Conservation (phyloP, 345 rosid genomes). For the Abelmoschus esculentus region DNA sequence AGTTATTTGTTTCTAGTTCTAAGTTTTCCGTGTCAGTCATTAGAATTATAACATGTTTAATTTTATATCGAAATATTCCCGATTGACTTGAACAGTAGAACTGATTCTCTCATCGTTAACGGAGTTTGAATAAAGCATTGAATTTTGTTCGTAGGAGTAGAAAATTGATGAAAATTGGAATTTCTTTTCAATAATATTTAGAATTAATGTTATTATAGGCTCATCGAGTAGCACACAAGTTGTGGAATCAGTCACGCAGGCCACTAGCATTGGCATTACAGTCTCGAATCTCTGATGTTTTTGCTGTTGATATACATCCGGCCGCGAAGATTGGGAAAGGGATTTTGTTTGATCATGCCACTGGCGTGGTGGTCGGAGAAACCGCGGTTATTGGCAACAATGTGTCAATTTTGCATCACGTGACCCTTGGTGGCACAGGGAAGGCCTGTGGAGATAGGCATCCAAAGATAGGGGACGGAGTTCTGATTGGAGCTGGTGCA, state of each 20-base stretch:
- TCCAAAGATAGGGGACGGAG: slow-evolving; percentile 93
- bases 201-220: slow-evolving; percentile 35
- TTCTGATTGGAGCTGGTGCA: slow-evolving; percentile 89
- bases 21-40: neutral
- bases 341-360: slow-evolving; percentile 79
- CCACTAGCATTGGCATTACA: slow-evolving; percentile 87
- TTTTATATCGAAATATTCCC: neutral
- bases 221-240: slow-evolving; percentile 78
- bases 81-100: neutral
- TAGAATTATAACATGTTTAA: neutral
- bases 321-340: slow-evolving; percentile 91
- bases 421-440: slow-evolving; percentile 87
- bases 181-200: neutral
- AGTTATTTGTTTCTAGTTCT: neutral
- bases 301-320: slow-evolving; percentile 91
- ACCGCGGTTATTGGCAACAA: slow-evolving; percentile 89
- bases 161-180: neutral
- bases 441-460: slow-evolving; percentile 73
- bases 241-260: slow-evolving; percentile 71
- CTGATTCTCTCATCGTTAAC: neutral
- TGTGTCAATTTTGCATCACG: slow-evolving; percentile 85
- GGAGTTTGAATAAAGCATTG: neutral
- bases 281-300: slow-evolving; percentile 82
- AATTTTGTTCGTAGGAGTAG: neutral
- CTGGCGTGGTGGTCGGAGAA: slow-evolving; percentile 90